Percentiles rank a stretch among this genome's conserved stretches.
phyloP scores from a whole-genome alignment of 768 basidiomycete species.

The Lactarius sp. region DNA sequence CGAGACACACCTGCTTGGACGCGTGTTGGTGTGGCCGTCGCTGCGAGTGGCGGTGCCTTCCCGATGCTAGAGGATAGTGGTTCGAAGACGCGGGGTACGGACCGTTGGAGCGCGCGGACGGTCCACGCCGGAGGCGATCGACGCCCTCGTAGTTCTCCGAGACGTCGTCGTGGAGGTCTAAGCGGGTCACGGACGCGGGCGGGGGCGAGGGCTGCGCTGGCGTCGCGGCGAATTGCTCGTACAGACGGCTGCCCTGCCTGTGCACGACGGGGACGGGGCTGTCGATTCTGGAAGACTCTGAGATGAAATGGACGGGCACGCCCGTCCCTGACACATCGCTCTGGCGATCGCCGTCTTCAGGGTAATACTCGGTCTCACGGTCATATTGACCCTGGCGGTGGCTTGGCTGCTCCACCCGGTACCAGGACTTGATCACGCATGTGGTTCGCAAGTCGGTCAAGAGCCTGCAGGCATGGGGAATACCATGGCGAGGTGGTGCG shows the following conservation, averaged over 20 bases:
- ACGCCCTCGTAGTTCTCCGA: neutral
- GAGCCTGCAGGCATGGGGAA: neutral
- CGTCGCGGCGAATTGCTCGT: constrained; percentile 17
- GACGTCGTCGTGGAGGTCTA: constrained; percentile 16
- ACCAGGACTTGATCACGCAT: constrained; percentile 18
- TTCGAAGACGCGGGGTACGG: neutral
- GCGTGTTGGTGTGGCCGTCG: constrained; percentile 11
- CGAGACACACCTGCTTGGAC: constrained; percentile 11
- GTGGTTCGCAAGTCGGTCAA: too few relatives aligned
- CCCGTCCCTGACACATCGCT: constrained; percentile 1
- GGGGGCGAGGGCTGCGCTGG: neutral
- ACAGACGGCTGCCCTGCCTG: constrained; percentile 22
- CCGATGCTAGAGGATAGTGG: neutral
- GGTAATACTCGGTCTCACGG: constrained; percentile 11
- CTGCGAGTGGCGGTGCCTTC: neutral
- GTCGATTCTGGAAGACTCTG: constrained; percentile 13
- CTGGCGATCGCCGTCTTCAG: constrained; percentile 13
- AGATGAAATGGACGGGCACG: constrained; percentile 9
- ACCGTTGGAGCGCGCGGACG: neutral
- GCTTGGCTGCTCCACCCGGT: constrained; percentile 12
- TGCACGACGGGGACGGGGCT: constrained; percentile 24
- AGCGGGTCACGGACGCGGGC: constrained; percentile 9
- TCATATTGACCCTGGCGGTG: neutral
- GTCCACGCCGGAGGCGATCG: constrained; percentile 10
- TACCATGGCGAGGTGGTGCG: neutral